Percentiles rank a stretch among this genome's conserved stretches.
Conservation (phyloP, 1,284 basidiomycete species). For the Ustilago sp. region DNA sequence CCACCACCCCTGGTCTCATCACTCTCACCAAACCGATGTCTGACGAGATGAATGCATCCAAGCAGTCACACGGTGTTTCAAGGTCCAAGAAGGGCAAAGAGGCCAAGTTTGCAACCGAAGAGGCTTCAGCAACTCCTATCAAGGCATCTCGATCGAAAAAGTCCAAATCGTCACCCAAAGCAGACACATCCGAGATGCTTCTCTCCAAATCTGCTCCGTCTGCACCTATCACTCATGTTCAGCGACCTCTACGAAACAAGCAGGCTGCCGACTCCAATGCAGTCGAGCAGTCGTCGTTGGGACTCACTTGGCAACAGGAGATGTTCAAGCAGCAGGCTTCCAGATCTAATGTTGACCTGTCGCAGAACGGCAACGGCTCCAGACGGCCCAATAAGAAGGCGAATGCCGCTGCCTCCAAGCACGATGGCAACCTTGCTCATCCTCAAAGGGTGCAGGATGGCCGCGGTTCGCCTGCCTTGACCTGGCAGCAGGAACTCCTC, state of each 20-base stretch:
- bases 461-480: conserved; percentile 48
- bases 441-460: conserved; percentile 47
- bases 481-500: conserved; percentile 61
- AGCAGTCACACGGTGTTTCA: conserved; percentile 17
- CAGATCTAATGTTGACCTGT: conserved; percentile 27
- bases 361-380: conserved; percentile 26
- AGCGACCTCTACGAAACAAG: conserved; percentile 20
- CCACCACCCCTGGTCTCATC: conserved; percentile 48
- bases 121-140: conserved; percentile 34
- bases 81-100: conserved; percentile 48
- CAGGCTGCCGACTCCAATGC: conserved; percentile 3
- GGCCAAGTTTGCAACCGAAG: conserved; percentile 33
- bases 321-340: conserved; percentile 41
- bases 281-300: conserved; percentile 23
- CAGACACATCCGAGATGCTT: conserved; percentile 38
- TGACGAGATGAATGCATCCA: conserved; percentile 40
- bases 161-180: conserved; percentile 36
- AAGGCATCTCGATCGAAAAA: conserved; percentile 39
- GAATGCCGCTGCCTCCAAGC: conserved; percentile 24
- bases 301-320: conserved; percentile 60
- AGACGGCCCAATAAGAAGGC: conserved; percentile 29
- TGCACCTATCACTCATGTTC: conserved; percentile 22
- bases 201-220: conserved; percentile 52
- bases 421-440: conserved; percentile 48
- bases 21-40: conserved; percentile 52